A percentile compares a stretch with the other conserved stretches of the same genome.
These are phyloP conservation scores for Colletotrichum eremochloae DNA, from an alignment of 2,329 filamentous ascomycete species.

Conservation along the genomic window DNA sequence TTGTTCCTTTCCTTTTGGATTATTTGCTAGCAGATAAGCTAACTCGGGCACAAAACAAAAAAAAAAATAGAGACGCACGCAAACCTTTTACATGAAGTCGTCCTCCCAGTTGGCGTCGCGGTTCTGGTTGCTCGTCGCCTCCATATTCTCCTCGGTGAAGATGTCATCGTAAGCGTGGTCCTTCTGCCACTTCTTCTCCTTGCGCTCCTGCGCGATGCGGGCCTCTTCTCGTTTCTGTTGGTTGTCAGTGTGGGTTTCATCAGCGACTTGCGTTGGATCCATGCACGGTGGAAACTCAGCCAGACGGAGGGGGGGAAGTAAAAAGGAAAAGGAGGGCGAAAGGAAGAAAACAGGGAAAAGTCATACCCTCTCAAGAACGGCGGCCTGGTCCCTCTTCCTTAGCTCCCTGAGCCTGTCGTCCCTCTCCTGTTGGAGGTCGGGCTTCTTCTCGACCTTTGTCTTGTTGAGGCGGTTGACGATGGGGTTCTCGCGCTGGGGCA, in stretches of 20 bases:
- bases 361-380: constrained; percentile 71
- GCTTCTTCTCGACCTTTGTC: constrained; percentile 89
- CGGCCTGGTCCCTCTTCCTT: constrained; percentile 77
- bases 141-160: constrained; percentile 86
- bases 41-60: not conserved
- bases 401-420: constrained; percentile 81
- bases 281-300: not conserved
- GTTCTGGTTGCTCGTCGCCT: constrained; percentile 86
- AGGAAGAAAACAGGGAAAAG: constrained; percentile 19
- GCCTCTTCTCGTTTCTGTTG: constrained; percentile 82
- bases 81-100: constrained; percentile 85
- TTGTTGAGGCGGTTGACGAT: constrained; percentile 99
- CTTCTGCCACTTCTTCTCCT: constrained; percentile 92
- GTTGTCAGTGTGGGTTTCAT: constrained; percentile 12
- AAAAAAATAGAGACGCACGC: not conserved
- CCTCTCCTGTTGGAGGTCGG: constrained; percentile 85
- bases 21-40: not conserved
- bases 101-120: constrained; percentile 83
- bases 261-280: too few relatives aligned
- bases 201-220: constrained; percentile 80
- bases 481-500: constrained; percentile 84
- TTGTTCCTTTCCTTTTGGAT: not conserved
- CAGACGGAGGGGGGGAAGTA: not conserved
- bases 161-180: constrained; percentile 98
- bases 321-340: not conserved